phyloP scores from a whole-genome alignment of 495 filamentous ascomycete species.

The Penicillium pulvis region DNA sequence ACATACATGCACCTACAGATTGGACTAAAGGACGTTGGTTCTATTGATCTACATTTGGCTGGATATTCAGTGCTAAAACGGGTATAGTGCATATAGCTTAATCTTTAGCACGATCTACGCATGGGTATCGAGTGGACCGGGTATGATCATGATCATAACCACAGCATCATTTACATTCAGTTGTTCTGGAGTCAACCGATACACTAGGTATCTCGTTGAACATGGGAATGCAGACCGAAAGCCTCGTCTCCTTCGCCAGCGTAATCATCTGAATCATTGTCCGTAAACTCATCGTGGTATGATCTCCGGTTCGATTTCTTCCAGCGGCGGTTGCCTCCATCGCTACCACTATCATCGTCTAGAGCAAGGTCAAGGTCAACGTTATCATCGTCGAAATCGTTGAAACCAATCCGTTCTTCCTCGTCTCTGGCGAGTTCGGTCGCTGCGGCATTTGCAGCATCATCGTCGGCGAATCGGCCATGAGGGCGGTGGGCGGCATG shows the following conservation, averaged over 20 bases:
- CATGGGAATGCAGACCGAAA: slow-evolving; percentile 52
- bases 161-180: slow-evolving; percentile 8
- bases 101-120: background rate
- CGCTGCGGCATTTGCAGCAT: slow-evolving; percentile 44
- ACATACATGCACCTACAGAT: too few relatives aligned
- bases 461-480: slow-evolving; percentile 48
- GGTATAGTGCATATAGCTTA: slow-evolving; percentile 1
- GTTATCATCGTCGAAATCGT: slow-evolving; percentile 45
- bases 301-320: slow-evolving; percentile 26
- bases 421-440: slow-evolving; percentile 50
- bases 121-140: background rate
- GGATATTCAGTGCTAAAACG: background rate
- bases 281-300: slow-evolving; percentile 57
- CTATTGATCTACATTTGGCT: background rate
- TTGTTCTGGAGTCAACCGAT: background rate
- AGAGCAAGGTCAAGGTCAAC: slow-evolving; percentile 42
- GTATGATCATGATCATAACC: background rate
- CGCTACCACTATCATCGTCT: slow-evolving; percentile 44
- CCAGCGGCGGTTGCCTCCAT: slow-evolving; percentile 19
- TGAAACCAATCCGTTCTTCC: slow-evolving; percentile 51
- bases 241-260: slow-evolving; percentile 45
- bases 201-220: slow-evolving; percentile 22
- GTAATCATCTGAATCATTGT: slow-evolving; percentile 54
- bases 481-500: slow-evolving; percentile 44
- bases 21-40: background rate